Conservation (phyloP, 2,329 filamentous ascomycete genomes). For the Paraphaeosphaeria sporulosa region DNA sequence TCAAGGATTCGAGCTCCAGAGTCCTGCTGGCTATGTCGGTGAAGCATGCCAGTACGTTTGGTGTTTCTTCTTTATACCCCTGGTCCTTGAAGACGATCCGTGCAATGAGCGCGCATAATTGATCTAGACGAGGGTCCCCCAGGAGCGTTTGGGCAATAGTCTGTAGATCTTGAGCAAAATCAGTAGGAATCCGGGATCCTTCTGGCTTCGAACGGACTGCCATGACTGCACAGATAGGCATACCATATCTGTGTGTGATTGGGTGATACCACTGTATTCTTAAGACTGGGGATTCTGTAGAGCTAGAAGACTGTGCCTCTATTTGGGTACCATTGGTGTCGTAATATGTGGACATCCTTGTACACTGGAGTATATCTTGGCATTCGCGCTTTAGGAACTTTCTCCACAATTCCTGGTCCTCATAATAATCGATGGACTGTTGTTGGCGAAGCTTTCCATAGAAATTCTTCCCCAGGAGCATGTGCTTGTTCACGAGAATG, state of each 20-base stretch:
- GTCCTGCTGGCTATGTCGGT: background rate
- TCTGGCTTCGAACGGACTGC: background rate
- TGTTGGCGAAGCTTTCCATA: background rate
- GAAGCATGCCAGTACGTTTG: background rate
- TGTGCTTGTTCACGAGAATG: too few species aligned
- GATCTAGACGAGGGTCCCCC: background rate
- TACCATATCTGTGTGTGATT: background rate
- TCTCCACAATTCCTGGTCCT: background rate
- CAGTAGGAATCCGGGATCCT: background rate
- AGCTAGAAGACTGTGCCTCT: background rate
- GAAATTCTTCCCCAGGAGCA: background rate
- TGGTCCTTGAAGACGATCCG: background rate
- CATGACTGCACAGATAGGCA: background rate
- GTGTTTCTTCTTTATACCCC: background rate
- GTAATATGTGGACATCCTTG: background rate
- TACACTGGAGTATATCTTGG: background rate
- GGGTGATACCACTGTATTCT: slow-evolving; percentile 1
- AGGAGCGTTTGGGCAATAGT: background rate
- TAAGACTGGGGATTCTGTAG: background rate
- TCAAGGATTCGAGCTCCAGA: background rate
- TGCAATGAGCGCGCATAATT: background rate
- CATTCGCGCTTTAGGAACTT: background rate
- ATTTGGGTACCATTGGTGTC: background rate
- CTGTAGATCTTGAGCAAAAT: background rate
- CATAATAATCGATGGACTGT: background rate